Evolutionary conservation across 257 asterid genomes (phyloP).

Genomic region (Capsicum pubescens): DNA sequence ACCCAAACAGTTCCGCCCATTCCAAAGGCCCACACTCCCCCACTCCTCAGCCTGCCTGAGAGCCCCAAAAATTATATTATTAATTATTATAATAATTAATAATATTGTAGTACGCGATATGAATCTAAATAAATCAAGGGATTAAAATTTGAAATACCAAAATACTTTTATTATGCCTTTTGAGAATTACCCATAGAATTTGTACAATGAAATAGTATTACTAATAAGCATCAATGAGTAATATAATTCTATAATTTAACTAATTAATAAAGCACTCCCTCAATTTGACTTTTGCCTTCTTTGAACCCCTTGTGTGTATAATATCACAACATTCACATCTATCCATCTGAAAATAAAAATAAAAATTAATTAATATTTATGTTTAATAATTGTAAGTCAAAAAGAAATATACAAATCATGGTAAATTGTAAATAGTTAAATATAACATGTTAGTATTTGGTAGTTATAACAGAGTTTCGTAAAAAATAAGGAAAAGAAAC

Average conservation of each 20-base stretch:
- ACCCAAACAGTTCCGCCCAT: too few species aligned
- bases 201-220: background rate
- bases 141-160: background rate
- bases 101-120: too few species aligned
- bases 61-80: too few species aligned
- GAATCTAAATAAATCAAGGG: background rate
- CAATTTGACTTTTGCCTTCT: constrained; percentile 43
- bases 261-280: constrained; percentile 53
- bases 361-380: background rate
- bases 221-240: too few species aligned
- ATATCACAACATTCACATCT: constrained; percentile 67
- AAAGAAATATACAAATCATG: background rate
- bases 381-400: background rate
- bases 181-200: background rate
- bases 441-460: too few species aligned
- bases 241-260: background rate
- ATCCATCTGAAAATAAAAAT: constrained; percentile 39
- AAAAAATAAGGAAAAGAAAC: too few species aligned
- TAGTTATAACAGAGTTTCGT: too few species aligned
- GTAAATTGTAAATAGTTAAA: background rate
- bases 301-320: constrained; percentile 26
- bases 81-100: too few species aligned
- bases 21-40: too few species aligned
- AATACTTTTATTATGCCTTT: background rate
- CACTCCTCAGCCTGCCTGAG: too few species aligned